These are phyloP conservation scores for Chlamydomonas sphaeroides DNA, from an alignment of 139 green algal species.

Conservation along the genomic window DNA sequence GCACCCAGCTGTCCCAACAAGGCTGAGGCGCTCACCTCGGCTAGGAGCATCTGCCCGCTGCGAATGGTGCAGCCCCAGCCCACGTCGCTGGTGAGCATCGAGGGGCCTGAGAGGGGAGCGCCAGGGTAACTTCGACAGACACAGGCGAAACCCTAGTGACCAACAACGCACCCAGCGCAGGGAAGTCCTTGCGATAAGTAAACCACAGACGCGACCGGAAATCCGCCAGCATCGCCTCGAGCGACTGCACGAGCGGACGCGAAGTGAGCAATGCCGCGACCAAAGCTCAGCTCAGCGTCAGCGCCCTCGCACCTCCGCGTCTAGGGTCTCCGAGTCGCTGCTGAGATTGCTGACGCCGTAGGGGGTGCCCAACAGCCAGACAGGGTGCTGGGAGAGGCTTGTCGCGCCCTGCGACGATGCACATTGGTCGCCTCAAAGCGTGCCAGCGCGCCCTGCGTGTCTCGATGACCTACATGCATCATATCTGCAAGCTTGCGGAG, in stretches of 20 bases:
- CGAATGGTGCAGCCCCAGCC: conserved; percentile 97
- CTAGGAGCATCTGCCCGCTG: conserved; percentile 94
- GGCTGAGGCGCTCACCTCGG: conserved; percentile 77
- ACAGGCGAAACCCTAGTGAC: conserved; percentile 26
- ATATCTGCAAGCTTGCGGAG: conserved; percentile 67
- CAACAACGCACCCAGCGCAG: conserved; percentile 50
- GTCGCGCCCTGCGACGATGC: conserved; percentile 50
- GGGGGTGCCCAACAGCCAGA: conserved; percentile 58
- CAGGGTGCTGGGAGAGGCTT: conserved; percentile 29
- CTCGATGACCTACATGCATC: conserved; percentile 53
- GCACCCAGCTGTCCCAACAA: neutral
- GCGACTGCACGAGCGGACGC: conserved; percentile 43
- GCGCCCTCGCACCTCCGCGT: conserved; percentile 17
- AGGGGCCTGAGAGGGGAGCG: conserved; percentile 23
- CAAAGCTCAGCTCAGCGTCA: neutral
- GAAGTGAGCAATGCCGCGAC: neutral
- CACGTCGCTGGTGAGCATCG: conserved; percentile 75
- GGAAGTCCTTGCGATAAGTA: conserved; percentile 71
- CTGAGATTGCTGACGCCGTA: conserved; percentile 38
- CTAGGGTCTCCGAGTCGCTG: neutral
- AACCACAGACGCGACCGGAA: conserved; percentile 72
- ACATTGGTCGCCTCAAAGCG: too few relatives aligned
- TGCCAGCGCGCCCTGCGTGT: too few relatives aligned
- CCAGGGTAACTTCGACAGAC: too few relatives aligned
- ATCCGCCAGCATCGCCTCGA: conserved; percentile 59